Base-by-base conservation (phyloP, 208 protist species). In the Angomonas ambiguus region DNA sequence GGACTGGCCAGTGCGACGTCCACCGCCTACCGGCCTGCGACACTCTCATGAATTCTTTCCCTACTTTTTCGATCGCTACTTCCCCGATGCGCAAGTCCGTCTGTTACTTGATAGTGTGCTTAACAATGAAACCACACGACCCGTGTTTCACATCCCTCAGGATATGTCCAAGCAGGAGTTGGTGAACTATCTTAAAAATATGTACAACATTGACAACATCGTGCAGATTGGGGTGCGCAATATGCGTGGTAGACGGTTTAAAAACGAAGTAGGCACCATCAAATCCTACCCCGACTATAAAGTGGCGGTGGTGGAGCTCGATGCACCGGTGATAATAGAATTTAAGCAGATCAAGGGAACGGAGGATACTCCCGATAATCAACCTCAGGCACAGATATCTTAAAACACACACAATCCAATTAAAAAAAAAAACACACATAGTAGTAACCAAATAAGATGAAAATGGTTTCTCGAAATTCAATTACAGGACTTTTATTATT, bases 281-380 rank as follows among this genome's bases (percentile, higher is more conserved):
- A 93, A 91, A 72, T 75, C 49, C 27, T 57, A 91, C 71, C 74
- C 80, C 16, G 87, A 91, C 62, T 85, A 88, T 67, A 95, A 95
- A 71, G 55, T 91, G 28, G 90, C 90, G 24, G 61, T 88, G 16
- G 87, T 95, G 32, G 72, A 88, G 69, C 77, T 95, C 6, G 90
- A 95, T 66, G 65, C 84, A 25, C 90, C 90, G 6, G 87, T 95
- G 35, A 72, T 70, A 2, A 80, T 95, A 20, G 87, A 91, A 34
- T 84, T 93, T 28, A 95, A 95, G 75, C 85, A 92, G 58, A 88
- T 95, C 66, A 95, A 95, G 77, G 88, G 85, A 49, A 91, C 88
- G 0, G 85, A 92, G 71, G 88, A 95, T 58, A 92, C 85, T 1
- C 83, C 83, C 0, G 88, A 95, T 57, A 94, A 89, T 61, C 85